Conservation (phyloP, 352 stramenopile genomes). For the Phytopythium kandeliae region DNA sequence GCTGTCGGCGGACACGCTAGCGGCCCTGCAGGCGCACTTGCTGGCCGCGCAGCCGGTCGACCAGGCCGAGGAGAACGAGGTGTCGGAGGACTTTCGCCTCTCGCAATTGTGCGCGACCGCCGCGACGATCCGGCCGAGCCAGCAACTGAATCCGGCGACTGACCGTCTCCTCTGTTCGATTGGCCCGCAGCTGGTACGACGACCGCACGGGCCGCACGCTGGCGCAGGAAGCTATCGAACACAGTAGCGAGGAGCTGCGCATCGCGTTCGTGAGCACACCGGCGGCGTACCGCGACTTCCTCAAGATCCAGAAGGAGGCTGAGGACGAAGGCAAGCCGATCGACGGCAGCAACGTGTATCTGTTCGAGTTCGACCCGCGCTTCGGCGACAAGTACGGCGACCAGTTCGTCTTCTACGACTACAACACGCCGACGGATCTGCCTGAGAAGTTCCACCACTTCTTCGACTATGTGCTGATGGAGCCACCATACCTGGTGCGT, state of each 20-base stretch:
- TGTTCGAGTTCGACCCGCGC: slow-evolving; percentile 52
- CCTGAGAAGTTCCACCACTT: slow-evolving; percentile 46
- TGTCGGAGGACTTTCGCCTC: slow-evolving; percentile 51
- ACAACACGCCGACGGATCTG: slow-evolving; percentile 43
- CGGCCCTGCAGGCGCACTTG: slow-evolving; percentile 42
- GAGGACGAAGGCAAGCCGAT: slow-evolving; percentile 10
- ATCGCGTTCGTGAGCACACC: slow-evolving; percentile 56
- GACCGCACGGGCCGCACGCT: slow-evolving; percentile 37
- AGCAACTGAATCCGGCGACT: too few relatives aligned
- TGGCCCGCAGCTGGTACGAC: slow-evolving; percentile 38
- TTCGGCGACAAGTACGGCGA: slow-evolving; percentile 45
- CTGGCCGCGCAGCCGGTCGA: slow-evolving; percentile 28
- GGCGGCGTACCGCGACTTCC: slow-evolving; percentile 36
- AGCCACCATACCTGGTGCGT: slow-evolving; percentile 46
- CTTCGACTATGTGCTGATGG: slow-evolving; percentile 52
- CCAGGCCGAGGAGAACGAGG: slow-evolving; percentile 23
- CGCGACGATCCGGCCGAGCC: too few relatives aligned
- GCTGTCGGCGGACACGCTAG: slow-evolving; percentile 44
- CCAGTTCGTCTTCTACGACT: slow-evolving; percentile 59
- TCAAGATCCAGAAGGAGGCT: slow-evolving; percentile 29
- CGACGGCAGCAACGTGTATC: slow-evolving; percentile 31
- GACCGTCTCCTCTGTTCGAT: too few relatives aligned
- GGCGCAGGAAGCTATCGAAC: slow-evolving; percentile 40
- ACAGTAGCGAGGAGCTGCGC: slow-evolving; percentile 27
- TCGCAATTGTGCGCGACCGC: slow-evolving; percentile 34